Conservation (phyloP, 1,139 yeast species). For the Lodderomyces elongisporus region DNA sequence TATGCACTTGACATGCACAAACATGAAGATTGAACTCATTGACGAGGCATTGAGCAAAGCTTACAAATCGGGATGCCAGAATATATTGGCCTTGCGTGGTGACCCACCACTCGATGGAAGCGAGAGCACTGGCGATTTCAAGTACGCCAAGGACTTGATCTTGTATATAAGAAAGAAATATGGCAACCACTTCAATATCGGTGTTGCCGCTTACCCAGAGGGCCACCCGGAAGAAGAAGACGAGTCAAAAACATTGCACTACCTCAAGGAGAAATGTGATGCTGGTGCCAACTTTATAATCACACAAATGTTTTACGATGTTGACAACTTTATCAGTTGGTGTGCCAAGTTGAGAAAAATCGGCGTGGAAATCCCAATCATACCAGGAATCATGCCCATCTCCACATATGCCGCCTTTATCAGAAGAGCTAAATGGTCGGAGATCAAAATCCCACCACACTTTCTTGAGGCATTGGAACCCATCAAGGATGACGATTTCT, state of each 20-base stretch:
- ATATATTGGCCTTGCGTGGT: slow-evolving; percentile 80
- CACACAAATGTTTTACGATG: slow-evolving; percentile 92
- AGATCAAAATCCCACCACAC: slow-evolving; percentile 69
- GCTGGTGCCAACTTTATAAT: slow-evolving; percentile 91
- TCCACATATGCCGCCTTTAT: slow-evolving; percentile 88
- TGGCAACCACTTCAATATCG: slow-evolving; percentile 81
- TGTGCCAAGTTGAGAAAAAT: slow-evolving; percentile 62
- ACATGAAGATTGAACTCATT: slow-evolving; percentile 78
- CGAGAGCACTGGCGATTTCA: slow-evolving; percentile 61
- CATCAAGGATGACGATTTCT: slow-evolving; percentile 83
- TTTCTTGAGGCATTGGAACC: slow-evolving; percentile 73
- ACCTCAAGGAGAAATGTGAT: slow-evolving; percentile 80
- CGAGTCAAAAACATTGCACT: slow-evolving; percentile 50
- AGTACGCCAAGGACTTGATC: slow-evolving; percentile 82
- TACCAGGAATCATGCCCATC: slow-evolving; percentile 98
- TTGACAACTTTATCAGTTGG: slow-evolving; percentile 79
- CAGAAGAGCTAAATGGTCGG: slow-evolving; percentile 94
- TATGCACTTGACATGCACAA: slow-evolving; percentile 96
- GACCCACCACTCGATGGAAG: slow-evolving; percentile 76
- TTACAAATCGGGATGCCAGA: slow-evolving; percentile 88
- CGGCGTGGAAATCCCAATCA: slow-evolving; percentile 83
- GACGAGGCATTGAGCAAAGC: slow-evolving; percentile 86
- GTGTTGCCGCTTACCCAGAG: slow-evolving; percentile 94
- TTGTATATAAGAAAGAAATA: slow-evolving; percentile 63
- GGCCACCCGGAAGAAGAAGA: slow-evolving; percentile 89